Evolutionary conservation across 179 eudicot genomes (phyloP).

Genomic region (Monotropa hypopitys): DNA sequence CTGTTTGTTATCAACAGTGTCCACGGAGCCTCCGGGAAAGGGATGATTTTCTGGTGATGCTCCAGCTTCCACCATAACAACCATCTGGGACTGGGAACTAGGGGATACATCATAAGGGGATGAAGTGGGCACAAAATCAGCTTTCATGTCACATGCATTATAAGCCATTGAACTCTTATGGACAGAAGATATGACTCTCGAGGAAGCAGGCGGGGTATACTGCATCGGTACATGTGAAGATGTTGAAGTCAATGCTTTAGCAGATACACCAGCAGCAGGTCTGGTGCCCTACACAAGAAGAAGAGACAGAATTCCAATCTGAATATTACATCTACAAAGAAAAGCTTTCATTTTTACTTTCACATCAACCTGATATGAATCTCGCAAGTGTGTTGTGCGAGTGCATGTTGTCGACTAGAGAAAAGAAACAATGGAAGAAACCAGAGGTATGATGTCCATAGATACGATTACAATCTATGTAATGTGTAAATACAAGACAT

Average conservation of each 20-base stretch:
- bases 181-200: constrained; percentile 41
- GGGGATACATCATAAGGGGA: constrained; percentile 63
- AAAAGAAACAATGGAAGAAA: background rate
- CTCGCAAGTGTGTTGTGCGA: background rate
- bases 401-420: background rate
- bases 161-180: constrained; percentile 41
- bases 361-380: background rate
- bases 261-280: constrained; percentile 38
- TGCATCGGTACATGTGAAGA: constrained; percentile 38
- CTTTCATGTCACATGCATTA: constrained; percentile 39
- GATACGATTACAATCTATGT: background rate
- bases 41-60: constrained; percentile 44
- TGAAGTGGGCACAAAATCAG: constrained; percentile 43
- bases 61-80: constrained; percentile 44
- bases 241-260: constrained; percentile 31
- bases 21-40: constrained; percentile 39
- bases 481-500: background rate
- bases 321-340: background rate
- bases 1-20: constrained; percentile 53
- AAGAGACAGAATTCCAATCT: background rate
- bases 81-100: constrained; percentile 39
- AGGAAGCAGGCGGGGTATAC: constrained; percentile 51
- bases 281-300: background rate
- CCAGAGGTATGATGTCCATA: background rate
- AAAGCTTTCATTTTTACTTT: background rate